Evolutionary conservation across 1,284 basidiomycete species (phyloP), one percentile per base, ranked within the genome.

Genomic region (Rhodotorula sp.): DNA sequence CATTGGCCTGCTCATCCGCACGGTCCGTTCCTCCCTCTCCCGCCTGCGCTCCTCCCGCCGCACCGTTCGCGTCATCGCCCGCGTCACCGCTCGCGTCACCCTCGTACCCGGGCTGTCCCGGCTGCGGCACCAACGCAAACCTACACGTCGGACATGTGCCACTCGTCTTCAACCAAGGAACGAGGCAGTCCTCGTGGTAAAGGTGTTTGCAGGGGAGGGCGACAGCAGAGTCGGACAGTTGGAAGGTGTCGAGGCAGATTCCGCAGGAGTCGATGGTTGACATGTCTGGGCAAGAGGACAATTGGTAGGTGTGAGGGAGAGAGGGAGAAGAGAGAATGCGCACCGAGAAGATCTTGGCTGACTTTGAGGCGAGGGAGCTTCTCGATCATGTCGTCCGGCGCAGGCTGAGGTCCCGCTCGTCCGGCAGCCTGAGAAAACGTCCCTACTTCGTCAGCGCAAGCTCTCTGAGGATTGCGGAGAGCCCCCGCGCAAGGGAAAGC

Each of bases 101-200:
- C 53, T 69, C 55, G 30, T 69, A 69, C 3, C 68, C 68, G 18
- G 58, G 56, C 46, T 70, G 64, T 2, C 68, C 68, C 16, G 72
- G 72, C 40, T 73, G 72, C 9, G 72, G 72, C 1, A 73, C 62
- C 52, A 65, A 54, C 18, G 77, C 85, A 48, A 78, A 89, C 86
- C 90, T 85, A 82, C 90, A 92, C 18, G 91, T 89, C 47, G 90
- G 90, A 81, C 90, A 92, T 50, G 90, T 92, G 7, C 88, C 90
- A 71, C 87, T 90, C 2, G 87, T 87, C 76, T 88, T 89, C 28
- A 92, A 81, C 90, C 90, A 92, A 0, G 89, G 89, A 26, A 88
- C 71, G 71, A 92, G 91, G 76, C 90, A 92, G 24, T 86, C 84
- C 75, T 89, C 85, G 76, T 92, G 90, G 81, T 91, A 92, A 7